phyloP scores from a whole-genome alignment of 306 rosid species.

The Malus domestica region DNA sequence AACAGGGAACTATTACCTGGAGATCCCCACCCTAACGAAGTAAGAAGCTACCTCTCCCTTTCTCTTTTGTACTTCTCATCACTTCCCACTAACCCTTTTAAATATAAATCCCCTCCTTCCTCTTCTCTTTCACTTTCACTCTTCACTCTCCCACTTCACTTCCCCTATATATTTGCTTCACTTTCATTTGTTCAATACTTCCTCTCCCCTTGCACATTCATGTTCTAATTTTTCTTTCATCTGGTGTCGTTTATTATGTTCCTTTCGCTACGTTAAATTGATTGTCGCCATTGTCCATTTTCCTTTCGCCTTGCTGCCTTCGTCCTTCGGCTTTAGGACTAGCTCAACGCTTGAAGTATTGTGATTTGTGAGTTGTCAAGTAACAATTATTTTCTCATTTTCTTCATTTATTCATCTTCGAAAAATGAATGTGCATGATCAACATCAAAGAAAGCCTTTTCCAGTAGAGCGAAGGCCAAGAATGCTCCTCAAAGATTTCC shows the following conservation, averaged over 20 bases:
- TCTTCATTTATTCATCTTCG: not conserved
- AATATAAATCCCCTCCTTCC: not conserved
- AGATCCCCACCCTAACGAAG: conserved; percentile 37
- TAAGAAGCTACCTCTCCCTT: conserved; percentile 51
- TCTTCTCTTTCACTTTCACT: not conserved
- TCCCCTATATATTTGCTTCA: not conserved
- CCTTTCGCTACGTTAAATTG: not conserved
- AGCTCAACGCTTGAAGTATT: not conserved
- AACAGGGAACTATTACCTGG: not conserved
- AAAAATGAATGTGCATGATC: conserved; percentile 18
- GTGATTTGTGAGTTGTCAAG: not conserved
- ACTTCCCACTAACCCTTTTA: conserved; percentile 11
- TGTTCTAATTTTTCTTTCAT: not conserved
- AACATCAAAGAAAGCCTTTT: conserved; percentile 22
- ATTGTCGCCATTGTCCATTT: not conserved
- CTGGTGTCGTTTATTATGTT: not conserved
- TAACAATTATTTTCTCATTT: not conserved
- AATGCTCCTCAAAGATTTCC: conserved; percentile 67
- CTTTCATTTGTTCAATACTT: not conserved
- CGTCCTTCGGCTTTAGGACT: no score
- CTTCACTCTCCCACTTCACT: not conserved
- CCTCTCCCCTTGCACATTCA: not conserved
- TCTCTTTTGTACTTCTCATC: conserved; percentile 32
- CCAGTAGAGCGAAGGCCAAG: conserved; percentile 39
- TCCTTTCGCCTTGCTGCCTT: no score